These are phyloP conservation scores for Apostasia ramifera DNA, from an alignment of 106 monocot genomes.

Conservation along the genomic window DNA sequence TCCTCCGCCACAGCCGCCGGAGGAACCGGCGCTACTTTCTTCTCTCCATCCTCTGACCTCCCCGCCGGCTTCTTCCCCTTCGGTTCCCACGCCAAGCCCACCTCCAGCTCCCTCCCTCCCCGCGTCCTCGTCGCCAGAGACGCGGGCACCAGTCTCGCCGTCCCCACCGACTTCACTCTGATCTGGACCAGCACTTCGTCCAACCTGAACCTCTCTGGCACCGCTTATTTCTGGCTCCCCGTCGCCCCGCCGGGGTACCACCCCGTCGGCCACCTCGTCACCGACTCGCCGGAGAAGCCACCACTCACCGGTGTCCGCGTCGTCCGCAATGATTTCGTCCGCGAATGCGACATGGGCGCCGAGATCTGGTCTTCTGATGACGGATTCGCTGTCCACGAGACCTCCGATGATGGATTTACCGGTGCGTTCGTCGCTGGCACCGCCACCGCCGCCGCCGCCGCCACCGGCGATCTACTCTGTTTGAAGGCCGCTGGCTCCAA, in stretches of 20 bases:
- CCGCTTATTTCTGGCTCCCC: slow-evolving; percentile 75
- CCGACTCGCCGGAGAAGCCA: slow-evolving; percentile 55
- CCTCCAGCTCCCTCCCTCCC: slow-evolving; percentile 49
- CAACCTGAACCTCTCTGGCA: slow-evolving; percentile 21
- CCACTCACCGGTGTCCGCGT: slow-evolving; percentile 38
- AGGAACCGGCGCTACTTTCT: slow-evolving; percentile 53
- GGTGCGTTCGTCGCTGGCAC: slow-evolving; percentile 57
- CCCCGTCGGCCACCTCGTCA: slow-evolving; percentile 57
- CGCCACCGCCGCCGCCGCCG: neutral
- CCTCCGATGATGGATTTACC: slow-evolving; percentile 24
- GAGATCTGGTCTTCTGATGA: slow-evolving; percentile 24
- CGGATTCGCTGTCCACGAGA: slow-evolving; percentile 24
- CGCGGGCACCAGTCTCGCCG: slow-evolving; percentile 23
- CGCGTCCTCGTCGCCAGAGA: slow-evolving; percentile 51
- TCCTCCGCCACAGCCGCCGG: slow-evolving; percentile 13
- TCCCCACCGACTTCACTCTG: slow-evolving; percentile 53
- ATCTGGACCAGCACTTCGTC: slow-evolving; percentile 45
- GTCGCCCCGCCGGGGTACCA: slow-evolving; percentile 58
- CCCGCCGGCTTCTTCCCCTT: slow-evolving; percentile 59
- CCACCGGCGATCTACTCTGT: slow-evolving; percentile 14
- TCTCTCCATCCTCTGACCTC: slow-evolving; percentile 32
- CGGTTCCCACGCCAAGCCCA: slow-evolving; percentile 62
- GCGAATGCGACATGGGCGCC: slow-evolving; percentile 30
- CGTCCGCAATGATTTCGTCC: slow-evolving; percentile 49
- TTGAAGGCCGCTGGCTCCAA: slow-evolving; percentile 37